These are phyloP conservation scores for Fusarium siculi DNA, from an alignment of 2,329 filamentous ascomycete species.

Conservation along the genomic window DNA sequence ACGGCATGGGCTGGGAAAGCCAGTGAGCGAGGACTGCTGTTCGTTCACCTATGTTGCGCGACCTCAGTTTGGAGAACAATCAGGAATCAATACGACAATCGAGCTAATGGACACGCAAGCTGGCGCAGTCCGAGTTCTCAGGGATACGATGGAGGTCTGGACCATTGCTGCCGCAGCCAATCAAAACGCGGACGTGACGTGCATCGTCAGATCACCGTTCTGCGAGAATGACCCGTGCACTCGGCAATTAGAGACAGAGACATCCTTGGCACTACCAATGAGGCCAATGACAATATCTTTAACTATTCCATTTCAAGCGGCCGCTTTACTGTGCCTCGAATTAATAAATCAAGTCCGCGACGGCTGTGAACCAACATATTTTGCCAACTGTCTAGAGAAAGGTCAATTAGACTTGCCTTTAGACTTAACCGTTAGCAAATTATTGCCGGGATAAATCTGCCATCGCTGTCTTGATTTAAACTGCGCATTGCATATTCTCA, in stretches of 20 bases:
- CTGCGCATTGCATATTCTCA: not conserved
- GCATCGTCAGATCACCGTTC: not conserved
- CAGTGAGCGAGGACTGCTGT: too few relatives aligned
- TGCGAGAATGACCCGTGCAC: not conserved
- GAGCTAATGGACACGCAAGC: not conserved
- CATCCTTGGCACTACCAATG: too few relatives aligned
- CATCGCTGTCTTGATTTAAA: not conserved
- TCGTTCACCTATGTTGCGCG: too few relatives aligned
- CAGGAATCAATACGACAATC: too few relatives aligned
- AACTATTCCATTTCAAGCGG: accelerated
- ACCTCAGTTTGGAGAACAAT: too few relatives aligned
- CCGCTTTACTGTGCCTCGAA: not conserved
- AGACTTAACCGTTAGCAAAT: not conserved
- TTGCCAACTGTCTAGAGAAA: accelerated
- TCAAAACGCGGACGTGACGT: not conserved
- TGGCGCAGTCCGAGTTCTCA: accelerated
- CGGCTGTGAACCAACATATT: accelerated
- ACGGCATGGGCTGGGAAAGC: too few relatives aligned
- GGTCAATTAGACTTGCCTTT: not conserved
- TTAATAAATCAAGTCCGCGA: accelerated
- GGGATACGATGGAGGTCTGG: not conserved
- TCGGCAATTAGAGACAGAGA: not conserved
- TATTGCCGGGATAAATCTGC: not conserved
- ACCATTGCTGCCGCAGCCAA: not conserved
- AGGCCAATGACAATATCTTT: accelerated